These are phyloP conservation scores for Pythium utonaiense DNA, from an alignment of 352 stramenopile genomes.

Conservation along the genomic window DNA sequence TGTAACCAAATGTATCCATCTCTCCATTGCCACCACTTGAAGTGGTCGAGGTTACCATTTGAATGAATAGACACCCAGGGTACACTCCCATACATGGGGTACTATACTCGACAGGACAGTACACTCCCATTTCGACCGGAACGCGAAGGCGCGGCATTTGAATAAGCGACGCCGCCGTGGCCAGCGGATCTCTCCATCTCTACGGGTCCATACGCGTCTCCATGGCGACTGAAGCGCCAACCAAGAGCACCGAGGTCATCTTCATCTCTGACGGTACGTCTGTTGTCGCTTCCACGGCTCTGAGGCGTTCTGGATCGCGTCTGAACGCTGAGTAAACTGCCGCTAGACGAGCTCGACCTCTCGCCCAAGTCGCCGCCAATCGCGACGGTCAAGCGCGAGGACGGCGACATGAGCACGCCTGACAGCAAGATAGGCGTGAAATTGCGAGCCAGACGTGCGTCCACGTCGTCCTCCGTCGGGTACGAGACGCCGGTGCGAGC, in stretches of 20 bases:
- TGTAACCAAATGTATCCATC: not conserved
- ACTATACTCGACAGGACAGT: not conserved
- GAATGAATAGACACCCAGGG: not conserved
- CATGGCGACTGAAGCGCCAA: not conserved
- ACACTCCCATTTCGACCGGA: not conserved
- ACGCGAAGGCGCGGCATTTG: not conserved
- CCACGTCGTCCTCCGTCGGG: not conserved
- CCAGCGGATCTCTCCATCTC: not conserved
- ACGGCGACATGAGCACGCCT: not conserved
- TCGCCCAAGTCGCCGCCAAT: not conserved
- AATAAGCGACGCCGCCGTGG: not conserved
- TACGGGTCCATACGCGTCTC: not conserved
- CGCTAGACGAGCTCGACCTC: not conserved
- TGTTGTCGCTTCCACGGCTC: not conserved
- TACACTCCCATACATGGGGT: not conserved
- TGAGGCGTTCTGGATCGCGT: not conserved
- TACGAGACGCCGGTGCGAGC: slow-evolving; percentile 11
- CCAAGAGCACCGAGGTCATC: not conserved
- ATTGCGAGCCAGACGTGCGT: not conserved
- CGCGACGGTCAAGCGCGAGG: not conserved
- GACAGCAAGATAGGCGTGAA: not conserved
- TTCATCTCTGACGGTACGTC: not conserved
- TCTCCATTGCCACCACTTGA: not conserved
- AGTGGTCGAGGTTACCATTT: not conserved
- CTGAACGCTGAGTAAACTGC: not conserved